Evolutionary conservation across 106 monocot species (phyloP).

Genomic region (Dioscorea dumetorum): DNA sequence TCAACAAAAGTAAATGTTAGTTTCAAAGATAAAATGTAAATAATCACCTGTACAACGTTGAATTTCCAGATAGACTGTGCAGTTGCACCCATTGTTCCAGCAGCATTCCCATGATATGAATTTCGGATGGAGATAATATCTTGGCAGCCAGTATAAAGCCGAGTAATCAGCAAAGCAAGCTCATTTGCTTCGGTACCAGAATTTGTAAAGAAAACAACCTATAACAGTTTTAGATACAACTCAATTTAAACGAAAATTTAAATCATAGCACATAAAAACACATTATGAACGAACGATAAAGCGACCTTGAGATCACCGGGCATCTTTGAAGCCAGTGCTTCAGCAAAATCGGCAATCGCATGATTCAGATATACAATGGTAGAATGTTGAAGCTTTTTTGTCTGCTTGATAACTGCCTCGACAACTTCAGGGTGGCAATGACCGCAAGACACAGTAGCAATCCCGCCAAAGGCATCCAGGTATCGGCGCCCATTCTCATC

Average conservation of each 20-base stretch:
- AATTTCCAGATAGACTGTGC: conserved; percentile 91
- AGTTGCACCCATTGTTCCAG: conserved; percentile 86
- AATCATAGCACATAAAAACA: background rate
- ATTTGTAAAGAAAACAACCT: conserved; percentile 98
- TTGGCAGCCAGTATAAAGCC: conserved; percentile 82
- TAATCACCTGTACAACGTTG: conserved; percentile 75
- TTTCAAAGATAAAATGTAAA: no score
- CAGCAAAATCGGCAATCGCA: conserved; percentile 86
- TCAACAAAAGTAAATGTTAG: no score
- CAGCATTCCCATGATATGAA: conserved; percentile 97
- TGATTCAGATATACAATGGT: conserved; percentile 81
- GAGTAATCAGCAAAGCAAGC: conserved; percentile 85
- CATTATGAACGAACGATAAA: no score
- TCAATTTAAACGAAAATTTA: no score
- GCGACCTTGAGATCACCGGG: conserved; percentile 86
- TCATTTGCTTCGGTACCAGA: conserved; percentile 98
- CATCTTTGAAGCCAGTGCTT: conserved; percentile 72
- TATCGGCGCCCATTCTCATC: conserved; percentile 87
- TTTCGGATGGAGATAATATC: conserved; percentile 89
- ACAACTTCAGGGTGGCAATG: conserved; percentile 88
- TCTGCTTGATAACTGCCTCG: conserved; percentile 63
- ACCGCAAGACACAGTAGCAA: conserved; percentile 88
- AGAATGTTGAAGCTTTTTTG: conserved; percentile 73
- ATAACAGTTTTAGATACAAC: background rate
- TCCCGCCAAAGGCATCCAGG: conserved; percentile 88